phyloP scores from a whole-genome alignment of 345 rosid genomes.

The Eucalyptus victrix region DNA sequence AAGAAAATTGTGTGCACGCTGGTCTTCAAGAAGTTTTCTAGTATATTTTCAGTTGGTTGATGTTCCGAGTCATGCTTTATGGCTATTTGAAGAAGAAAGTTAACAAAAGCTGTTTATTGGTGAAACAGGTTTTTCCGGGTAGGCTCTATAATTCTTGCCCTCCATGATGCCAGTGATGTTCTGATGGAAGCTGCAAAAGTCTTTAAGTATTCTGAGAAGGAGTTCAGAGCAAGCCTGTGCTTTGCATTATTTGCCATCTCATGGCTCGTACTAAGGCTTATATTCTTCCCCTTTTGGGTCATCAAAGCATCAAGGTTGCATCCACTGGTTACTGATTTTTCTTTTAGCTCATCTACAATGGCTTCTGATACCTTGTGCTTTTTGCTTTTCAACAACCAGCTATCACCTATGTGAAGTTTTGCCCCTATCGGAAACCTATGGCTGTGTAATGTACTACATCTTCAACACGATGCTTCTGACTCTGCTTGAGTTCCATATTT shows the following conservation, averaged over 20 bases:
- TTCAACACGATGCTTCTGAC: slow-evolving; percentile 84
- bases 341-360: not conserved
- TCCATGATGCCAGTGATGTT: slow-evolving; percentile 91
- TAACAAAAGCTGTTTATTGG: not conserved
- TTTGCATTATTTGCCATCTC: slow-evolving; percentile 89
- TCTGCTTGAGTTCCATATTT: slow-evolving; percentile 84
- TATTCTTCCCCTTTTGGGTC: slow-evolving; percentile 93
- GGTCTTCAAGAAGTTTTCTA: not conserved
- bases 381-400: slow-evolving; percentile 16
- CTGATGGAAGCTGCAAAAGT: slow-evolving; percentile 93
- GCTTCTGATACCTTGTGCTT: not conserved
- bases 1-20: not conserved
- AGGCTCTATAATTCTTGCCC: slow-evolving; percentile 74
- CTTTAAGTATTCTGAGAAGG: slow-evolving; percentile 73
- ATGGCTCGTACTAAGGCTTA: slow-evolving; percentile 78
- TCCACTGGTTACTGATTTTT: not conserved
- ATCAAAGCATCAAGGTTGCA: slow-evolving; percentile 67
- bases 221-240: slow-evolving; percentile 83
- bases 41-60: not conserved
- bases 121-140: slow-evolving; percentile 60
- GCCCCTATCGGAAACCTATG: slow-evolving; percentile 33
- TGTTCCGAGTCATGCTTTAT: not conserved
- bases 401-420: slow-evolving; percentile 22
- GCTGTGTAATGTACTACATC: slow-evolving; percentile 40
- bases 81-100: not conserved